A percentile compares a stretch with the other conserved stretches of the same genome.
Conservation (phyloP, 2,329 filamentous ascomycete species). For the Graphilbum fragrans region DNA sequence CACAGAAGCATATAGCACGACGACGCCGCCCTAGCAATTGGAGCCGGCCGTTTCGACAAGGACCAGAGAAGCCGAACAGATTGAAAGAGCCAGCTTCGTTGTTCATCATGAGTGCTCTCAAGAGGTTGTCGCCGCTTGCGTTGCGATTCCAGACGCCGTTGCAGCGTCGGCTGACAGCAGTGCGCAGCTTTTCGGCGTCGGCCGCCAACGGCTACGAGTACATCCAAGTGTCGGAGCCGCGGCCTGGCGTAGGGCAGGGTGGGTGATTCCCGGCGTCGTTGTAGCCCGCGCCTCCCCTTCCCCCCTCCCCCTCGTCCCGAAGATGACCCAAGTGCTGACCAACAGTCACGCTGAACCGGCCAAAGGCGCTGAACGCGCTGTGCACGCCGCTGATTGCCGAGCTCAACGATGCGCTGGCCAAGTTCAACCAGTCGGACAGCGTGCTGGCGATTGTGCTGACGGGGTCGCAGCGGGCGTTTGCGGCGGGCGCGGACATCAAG, state of each 20-base stretch:
- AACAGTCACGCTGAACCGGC: conserved; percentile 81
- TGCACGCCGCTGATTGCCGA: conserved; percentile 83
- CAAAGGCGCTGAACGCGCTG: conserved; percentile 90
- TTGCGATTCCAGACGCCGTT: conserved; percentile 48
- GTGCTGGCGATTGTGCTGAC: conserved; percentile 76
- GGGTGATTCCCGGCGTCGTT: conserved; percentile 14
- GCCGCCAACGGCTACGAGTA: conserved; percentile 53
- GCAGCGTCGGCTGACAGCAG: conserved; percentile 41
- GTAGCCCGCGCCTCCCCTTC: no score
- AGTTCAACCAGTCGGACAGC: conserved; percentile 56
- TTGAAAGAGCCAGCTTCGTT: no score
- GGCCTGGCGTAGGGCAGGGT: conserved; percentile 87
- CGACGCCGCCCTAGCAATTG: neutral
- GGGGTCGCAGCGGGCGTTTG: conserved; percentile 81
- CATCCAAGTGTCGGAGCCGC: conserved; percentile 70
- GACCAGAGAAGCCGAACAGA: no score
- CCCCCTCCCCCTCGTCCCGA: no score
- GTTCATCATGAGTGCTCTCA: conserved; percentile 37
- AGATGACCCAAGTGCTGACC: neutral
- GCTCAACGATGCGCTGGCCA: conserved; percentile 65
- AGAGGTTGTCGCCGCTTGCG: conserved; percentile 48
- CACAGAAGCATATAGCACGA: neutral
- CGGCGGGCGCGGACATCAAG: conserved; percentile 95
- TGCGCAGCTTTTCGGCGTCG: conserved; percentile 40
- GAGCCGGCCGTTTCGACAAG: neutral